Evolutionary conservation across 805 yeast species (phyloP), one percentile per base, ranked within the genome.

Genomic region (Saitoella complicata): DNA sequence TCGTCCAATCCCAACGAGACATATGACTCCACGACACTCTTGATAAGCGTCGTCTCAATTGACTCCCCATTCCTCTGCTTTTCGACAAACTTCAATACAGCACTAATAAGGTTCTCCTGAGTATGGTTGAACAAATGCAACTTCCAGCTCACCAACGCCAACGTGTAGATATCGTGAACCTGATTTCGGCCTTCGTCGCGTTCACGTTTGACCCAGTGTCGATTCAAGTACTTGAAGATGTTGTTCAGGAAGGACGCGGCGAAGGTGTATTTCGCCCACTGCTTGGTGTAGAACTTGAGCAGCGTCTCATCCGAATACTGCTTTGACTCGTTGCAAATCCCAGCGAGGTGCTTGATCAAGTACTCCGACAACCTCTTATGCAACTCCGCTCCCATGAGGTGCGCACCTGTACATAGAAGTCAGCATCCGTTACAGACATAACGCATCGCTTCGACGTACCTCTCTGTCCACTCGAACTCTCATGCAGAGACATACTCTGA

Each of bases 141-240:
- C 57, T 81, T 79, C 99, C 99, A 91, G 41, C 83, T 78, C 52
- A 86, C 70, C 43, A 88, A 66, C 43, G 95, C 81, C 51, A 91
- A 42, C 4, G 95, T 85, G 58, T 86, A 79, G 21, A 93, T 93
- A 61, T 91, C 98, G 61, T 77, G 85, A 40, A 91, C 78, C 56
- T 84, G 86, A 51, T 86, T 72, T 55, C 84, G 75, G 11, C 96
- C 96, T 59, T 88, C 96, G 38, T 85, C 80, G 57, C 97, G 73
- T 62, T 88, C 97, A 57, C 93, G 87, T 54, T 81, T 82, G 39
- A 93, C 95, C 98, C 98, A 91, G 63, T 88, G 91, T 49, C 97
- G 73, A 62, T 91, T 91, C 73, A 91, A 77, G 62, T 91, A 91
- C 60, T 88, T 95, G 56, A 91, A 83, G 5, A 93, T 87, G 59